Conservation (phyloP, 1,139 yeast species). For the Yamadazyma trypodendri region DNA sequence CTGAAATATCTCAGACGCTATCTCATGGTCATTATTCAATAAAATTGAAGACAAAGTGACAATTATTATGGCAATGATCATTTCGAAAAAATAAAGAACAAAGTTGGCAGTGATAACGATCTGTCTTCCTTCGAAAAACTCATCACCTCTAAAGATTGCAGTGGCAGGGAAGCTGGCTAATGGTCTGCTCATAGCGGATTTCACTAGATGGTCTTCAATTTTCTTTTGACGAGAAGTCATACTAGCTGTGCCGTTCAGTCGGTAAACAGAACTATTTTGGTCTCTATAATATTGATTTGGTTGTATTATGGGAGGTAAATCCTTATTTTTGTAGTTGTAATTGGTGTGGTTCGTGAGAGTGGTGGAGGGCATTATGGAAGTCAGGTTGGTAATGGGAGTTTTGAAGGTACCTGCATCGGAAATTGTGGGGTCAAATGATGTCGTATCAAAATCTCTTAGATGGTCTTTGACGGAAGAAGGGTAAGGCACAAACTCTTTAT, state of each 20-base stretch:
- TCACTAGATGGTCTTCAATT: conserved; percentile 32
- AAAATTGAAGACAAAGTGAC: conserved; percentile 31
- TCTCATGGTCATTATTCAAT: conserved; percentile 22
- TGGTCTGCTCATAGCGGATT: conserved; percentile 38
- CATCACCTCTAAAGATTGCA: conserved; percentile 15
- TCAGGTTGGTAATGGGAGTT: conserved; percentile 15
- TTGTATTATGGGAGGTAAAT: conserved; percentile 22
- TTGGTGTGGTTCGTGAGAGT: conserved; percentile 7
- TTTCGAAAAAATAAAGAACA: conserved; percentile 35
- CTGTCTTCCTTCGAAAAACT: conserved; percentile 18
- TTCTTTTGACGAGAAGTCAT: conserved; percentile 25
- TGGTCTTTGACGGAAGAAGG: conserved; percentile 14
- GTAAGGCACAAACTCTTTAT: conserved; percentile 14
- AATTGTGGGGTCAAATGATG: conserved; percentile 14
- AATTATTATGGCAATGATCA: conserved; percentile 31
- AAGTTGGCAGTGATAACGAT: conserved; percentile 30
- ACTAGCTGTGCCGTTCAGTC: conserved; percentile 14
- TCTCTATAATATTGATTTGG: conserved; percentile 15
- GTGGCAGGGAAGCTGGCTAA: conserved; percentile 19
- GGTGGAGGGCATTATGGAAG: conserved; percentile 13
- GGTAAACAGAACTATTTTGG: conserved; percentile 8
- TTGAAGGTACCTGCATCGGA: conserved; percentile 10
- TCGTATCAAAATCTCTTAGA: not conserved
- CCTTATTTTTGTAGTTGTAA: conserved; percentile 15
- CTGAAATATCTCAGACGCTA: conserved; percentile 28